Base-by-base conservation (phyloP, 768 basidiomycete genomes). In the Mycena belliarum region DNA sequence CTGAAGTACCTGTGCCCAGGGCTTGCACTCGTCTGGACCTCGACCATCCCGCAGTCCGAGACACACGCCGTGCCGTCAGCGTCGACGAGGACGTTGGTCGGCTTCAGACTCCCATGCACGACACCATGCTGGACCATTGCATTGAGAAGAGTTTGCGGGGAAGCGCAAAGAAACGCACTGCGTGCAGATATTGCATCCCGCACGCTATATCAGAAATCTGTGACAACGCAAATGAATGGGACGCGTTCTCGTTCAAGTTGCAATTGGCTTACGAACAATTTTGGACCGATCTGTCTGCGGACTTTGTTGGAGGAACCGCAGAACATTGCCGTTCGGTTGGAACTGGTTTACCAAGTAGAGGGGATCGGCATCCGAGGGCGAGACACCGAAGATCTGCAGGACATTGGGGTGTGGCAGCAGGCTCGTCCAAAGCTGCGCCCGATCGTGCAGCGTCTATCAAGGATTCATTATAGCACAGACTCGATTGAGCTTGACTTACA, bases 111-210 rank as follows among this genome's bases (percentile, higher is more conserved):
- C 12, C 68, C 68, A 40, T 69, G 68, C 18, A 69, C 61, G n/a
- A 70, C 37, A 21, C 62, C 62, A 28, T 61, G 59, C 66, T 68
- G 21, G 33, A 8, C 14, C 8, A 9, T n/a, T 3, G n/a, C n/a
- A n/a, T n/a, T n/a, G n/a, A n/a, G n/a, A n/a, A n/a, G n/a, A n/a
- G n/a, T n/a, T n/a, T n/a, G n/a, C n/a, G n/a, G n/a, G n/a, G n/a
- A n/a, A n/a, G n/a, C n/a, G n/a, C n/a, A 7, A 32, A 9, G 20
- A 33, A 24, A 48, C 61, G 11, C 33, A 67, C 66, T 26, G 49
- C 55, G 48, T 70, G 69, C 24, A 70, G 59, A 49, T 64, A 68
- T 41, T 65, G 57, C 66, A 69, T 69, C n/a, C 69, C 69, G 6
- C 62, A 40, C 0, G 61, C 66, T 25, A 57, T 44, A 45, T 70